Conservation (phyloP, 768 basidiomycete species). For the Mycena vulgaris region DNA sequence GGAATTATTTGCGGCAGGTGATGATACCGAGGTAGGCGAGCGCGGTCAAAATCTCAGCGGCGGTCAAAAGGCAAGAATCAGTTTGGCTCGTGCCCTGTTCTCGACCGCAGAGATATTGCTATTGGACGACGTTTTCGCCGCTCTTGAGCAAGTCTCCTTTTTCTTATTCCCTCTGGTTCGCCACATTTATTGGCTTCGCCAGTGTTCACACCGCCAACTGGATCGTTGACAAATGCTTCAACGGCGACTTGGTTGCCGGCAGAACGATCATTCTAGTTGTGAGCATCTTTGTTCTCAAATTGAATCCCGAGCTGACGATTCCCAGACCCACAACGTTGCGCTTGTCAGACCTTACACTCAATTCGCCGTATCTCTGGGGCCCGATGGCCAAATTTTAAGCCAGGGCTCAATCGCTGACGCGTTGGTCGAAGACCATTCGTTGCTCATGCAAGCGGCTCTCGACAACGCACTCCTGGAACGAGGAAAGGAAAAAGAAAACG, state of each 20-base stretch:
- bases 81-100: constrained; percentile 62
- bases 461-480: constrained; percentile 46
- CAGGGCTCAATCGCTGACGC: constrained; percentile 66
- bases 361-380: constrained; percentile 61
- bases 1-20: constrained; percentile 77
- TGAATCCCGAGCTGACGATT: neutral
- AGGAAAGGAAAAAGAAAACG: constrained; percentile 27
- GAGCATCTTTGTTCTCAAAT: constrained; percentile 37
- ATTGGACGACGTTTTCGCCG: constrained; percentile 81
- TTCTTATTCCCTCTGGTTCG: neutral
- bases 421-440: constrained; percentile 55
- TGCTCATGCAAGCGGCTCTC: constrained; percentile 22
- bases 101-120: constrained; percentile 71
- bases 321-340: constrained; percentile 58
- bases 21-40: constrained; percentile 43
- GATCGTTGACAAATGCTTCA: constrained; percentile 85
- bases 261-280: constrained; percentile 90
- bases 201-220: constrained; percentile 85
- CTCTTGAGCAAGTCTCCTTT: constrained; percentile 57
- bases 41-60: constrained; percentile 46
- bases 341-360: constrained; percentile 14
- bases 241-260: constrained; percentile 82
- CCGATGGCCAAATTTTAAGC: constrained; percentile 66
- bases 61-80: constrained; percentile 63
- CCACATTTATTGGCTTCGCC: no score